Conservation (phyloP, 495 filamentous ascomycete genomes). For the Annulohypoxylon moriforme region DNA sequence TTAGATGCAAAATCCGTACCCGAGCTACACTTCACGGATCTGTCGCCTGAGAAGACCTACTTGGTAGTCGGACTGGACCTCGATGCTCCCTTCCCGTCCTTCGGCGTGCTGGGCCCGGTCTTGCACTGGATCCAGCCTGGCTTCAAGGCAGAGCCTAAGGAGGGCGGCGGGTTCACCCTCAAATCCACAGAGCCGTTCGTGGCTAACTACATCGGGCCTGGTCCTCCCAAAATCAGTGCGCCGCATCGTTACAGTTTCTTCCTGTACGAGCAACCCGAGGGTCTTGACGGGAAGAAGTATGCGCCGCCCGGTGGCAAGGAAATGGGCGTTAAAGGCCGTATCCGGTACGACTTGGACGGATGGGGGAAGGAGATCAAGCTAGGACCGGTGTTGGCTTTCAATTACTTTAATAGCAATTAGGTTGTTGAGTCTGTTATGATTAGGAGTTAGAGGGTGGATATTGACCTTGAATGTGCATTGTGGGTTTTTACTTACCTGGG, state of each 20-base stretch:
- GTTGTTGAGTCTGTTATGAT: neutral
- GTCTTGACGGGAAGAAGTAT: slow-evolving; percentile 58
- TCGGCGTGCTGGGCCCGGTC: slow-evolving; percentile 62
- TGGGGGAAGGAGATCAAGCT: slow-evolving; percentile 62
- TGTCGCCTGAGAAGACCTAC: slow-evolving; percentile 49
- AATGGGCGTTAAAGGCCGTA: slow-evolving; percentile 53
- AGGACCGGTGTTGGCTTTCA: slow-evolving; percentile 62
- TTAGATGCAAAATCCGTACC: slow-evolving; percentile 29
- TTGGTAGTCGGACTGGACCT: slow-evolving; percentile 62
- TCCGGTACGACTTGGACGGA: slow-evolving; percentile 63
- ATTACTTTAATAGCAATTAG: slow-evolving; percentile 59
- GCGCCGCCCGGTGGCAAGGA: slow-evolving; percentile 51
- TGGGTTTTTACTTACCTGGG: neutral
- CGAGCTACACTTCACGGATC: slow-evolving; percentile 25
- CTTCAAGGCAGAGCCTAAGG: slow-evolving; percentile 44
- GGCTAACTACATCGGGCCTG: slow-evolving; percentile 61
- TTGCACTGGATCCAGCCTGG: slow-evolving; percentile 64
- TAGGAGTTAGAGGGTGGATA: neutral
- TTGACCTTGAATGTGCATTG: neutral
- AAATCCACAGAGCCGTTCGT: slow-evolving; percentile 45
- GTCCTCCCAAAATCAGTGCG: slow-evolving; percentile 60
- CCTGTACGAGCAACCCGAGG: slow-evolving; percentile 66
- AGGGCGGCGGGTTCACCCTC: slow-evolving; percentile 24
- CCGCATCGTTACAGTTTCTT: slow-evolving; percentile 69
- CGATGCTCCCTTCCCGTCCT: slow-evolving; percentile 65